phyloP scores from a whole-genome alignment of 352 stramenopile species.

The Globisporangium solare region DNA sequence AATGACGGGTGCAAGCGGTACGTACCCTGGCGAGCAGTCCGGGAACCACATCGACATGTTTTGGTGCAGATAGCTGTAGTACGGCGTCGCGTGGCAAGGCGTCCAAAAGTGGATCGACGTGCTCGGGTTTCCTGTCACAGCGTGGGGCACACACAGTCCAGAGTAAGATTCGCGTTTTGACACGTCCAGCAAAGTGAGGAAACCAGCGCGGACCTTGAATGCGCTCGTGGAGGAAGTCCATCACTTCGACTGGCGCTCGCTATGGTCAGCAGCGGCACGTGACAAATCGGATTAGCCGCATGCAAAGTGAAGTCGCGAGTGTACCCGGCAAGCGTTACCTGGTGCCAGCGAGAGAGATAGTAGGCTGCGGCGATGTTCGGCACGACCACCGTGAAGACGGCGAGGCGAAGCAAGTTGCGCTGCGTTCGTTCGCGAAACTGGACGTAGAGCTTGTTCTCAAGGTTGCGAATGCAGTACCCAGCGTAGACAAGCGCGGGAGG shows the following conservation, averaged over 20 bases:
- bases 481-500: conserved; percentile 69
- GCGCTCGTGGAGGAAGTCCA: conserved; percentile 65
- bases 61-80: conserved; percentile 84
- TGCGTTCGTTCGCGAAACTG: conserved; percentile 52
- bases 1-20: not conserved
- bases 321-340: conserved; percentile 16
- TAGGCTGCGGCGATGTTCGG: conserved; percentile 60
- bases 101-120: conserved; percentile 83
- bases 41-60: conserved; percentile 86
- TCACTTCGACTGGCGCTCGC: conserved; percentile 70
- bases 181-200: not conserved
- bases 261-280: conserved; percentile 13
- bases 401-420: conserved; percentile 44
- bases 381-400: conserved; percentile 45
- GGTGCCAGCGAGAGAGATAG: conserved; percentile 69
- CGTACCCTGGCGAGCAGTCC: conserved; percentile 74
- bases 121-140: conserved; percentile 23
- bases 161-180: too few relatives aligned
- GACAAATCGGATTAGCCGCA: not conserved
- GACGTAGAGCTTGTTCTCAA: conserved; percentile 57
- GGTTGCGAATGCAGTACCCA: conserved; percentile 67
- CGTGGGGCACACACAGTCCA: too few relatives aligned
- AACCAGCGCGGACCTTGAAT: conserved; percentile 36
- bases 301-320: not conserved
- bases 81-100: conserved; percentile 80